Evolutionary conservation across 2,329 filamentous ascomycete genomes (phyloP), one percentile per base, ranked within the genome.

Genomic region (Diplocarpon rosae): DNA sequence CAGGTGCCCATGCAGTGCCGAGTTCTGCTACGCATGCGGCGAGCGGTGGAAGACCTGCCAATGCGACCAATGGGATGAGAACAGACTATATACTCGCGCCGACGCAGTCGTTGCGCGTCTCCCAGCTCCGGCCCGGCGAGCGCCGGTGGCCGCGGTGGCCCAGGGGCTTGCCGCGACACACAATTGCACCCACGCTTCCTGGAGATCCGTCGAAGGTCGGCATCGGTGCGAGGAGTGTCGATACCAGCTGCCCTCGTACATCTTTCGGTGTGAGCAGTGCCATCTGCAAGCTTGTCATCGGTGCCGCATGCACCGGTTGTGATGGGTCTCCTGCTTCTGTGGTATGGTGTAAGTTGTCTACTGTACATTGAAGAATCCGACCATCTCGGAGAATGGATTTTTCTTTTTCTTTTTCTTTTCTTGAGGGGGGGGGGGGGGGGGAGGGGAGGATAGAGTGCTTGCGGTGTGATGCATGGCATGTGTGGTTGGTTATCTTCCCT

Each of bases 21-120:
- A 73, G n/a, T 76, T 75, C 51, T 75, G 72, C 52, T 73, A 73
- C 32, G 13, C 57, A 0, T 76, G 71, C 34, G 69, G 69, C 4
- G 12, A 14, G 0, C 2, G 0, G 3, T 73, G 69, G 69, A 66
- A 65, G 20, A 59, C 36, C 0, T 73, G 67, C 24, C 0, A 0
- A 0, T 73, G 69, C 42, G 46, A 31, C 1, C 60, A 61, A 12
- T 72, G 65, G 66, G 48, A 65, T 8, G 66, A 70, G 37, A 20
- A 52, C 10, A 42, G 32, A 1, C 42, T 69, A 0, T 12, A 61
- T 10, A 51, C 48, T 3, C 61, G 66, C 1, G 65, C 64, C 0
- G 52, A 60, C 1, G 56, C 40, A 0, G 52, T 67, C 10, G 60
- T 66, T 1, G 43, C 43, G 5, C 51, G 55, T 3, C 41, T 43